These are phyloP conservation scores for Urostyla sp. DNA, from an alignment of 73 alveolate species.

Conservation along the genomic window DNA sequence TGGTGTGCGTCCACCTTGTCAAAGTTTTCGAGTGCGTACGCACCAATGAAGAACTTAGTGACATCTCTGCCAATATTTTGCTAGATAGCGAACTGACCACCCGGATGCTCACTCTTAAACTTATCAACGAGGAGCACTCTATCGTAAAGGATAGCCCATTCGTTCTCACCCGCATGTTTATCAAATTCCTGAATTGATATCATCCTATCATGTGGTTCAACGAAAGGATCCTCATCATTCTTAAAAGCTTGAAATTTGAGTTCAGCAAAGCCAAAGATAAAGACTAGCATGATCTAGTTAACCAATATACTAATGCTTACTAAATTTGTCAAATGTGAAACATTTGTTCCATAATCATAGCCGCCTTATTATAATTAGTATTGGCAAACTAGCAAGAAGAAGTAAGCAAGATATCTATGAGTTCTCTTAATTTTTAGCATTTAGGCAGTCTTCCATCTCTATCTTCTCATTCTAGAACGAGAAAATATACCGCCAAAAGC, in stretches of 20 bases:
- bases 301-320: too few species aligned
- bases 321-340: too few species aligned
- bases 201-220: too few species aligned
- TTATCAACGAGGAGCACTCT: slow-evolving; percentile 11
- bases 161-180: too few species aligned
- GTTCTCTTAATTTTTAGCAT: not conserved
- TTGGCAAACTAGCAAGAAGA: not conserved
- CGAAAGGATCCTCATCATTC: too few species aligned
- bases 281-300: too few species aligned
- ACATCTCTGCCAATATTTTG: slow-evolving; percentile 74
- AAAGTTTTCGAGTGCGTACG: slow-evolving; percentile 65
- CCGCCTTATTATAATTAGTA: too few species aligned
- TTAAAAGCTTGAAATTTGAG: too few species aligned
- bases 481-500: slow-evolving; percentile 31
- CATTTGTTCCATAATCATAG: too few species aligned
- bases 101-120: slow-evolving; percentile 70
- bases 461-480: slow-evolving; percentile 17
- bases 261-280: too few species aligned
- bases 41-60: slow-evolving; percentile 78
- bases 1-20: too few species aligned
- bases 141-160: slow-evolving; percentile 27
- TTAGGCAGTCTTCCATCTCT: not conserved
- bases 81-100: slow-evolving; percentile 68
- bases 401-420: slow-evolving; percentile 8
- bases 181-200: too few species aligned